Evolutionary conservation across 1,284 basidiomycete genomes (phyloP).

Genomic region (Exobasidium cylindrosporum): DNA sequence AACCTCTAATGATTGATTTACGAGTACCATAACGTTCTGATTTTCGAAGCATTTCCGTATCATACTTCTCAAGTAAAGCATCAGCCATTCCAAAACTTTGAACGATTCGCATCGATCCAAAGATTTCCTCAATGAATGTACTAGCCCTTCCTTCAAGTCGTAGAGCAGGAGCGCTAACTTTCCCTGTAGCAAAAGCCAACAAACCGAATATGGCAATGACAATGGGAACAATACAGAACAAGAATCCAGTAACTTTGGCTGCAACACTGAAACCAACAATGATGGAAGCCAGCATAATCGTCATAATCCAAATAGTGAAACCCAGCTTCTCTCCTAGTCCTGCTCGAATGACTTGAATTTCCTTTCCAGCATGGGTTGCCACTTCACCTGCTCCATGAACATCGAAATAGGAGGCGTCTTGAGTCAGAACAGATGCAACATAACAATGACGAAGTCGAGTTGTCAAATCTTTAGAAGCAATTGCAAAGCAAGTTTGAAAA

Average conservation of each 20-base stretch:
- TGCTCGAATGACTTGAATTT: constrained; percentile 55
- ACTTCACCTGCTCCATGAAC: constrained; percentile 58
- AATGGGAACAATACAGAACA: constrained; percentile 56
- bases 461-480: constrained; percentile 53
- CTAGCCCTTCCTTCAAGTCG: constrained; percentile 55
- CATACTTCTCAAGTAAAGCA: constrained; percentile 52
- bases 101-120: constrained; percentile 57
- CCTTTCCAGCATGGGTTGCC: constrained; percentile 55
- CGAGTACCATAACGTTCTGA: constrained; percentile 49
- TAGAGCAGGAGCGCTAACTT: constrained; percentile 43
- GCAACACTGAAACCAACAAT: constrained; percentile 56
- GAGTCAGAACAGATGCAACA: constrained; percentile 56
- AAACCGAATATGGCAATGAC: constrained; percentile 47
- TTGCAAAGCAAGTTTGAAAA: constrained; percentile 45
- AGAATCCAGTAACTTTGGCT: constrained; percentile 56
- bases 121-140: constrained; percentile 57
- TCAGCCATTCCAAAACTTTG: constrained; percentile 56
- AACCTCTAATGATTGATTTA: constrained; percentile 46
- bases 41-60: constrained; percentile 50
- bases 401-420: constrained; percentile 58
- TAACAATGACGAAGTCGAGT: constrained; percentile 55
- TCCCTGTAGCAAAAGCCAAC: constrained; percentile 50
- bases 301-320: constrained; percentile 53
- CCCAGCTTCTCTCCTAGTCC: constrained; percentile 58
- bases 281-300: constrained; percentile 50